Evolutionary conservation across 2,329 filamentous ascomycete genomes (phyloP).

Genomic region (Pleomassaria siparia): DNA sequence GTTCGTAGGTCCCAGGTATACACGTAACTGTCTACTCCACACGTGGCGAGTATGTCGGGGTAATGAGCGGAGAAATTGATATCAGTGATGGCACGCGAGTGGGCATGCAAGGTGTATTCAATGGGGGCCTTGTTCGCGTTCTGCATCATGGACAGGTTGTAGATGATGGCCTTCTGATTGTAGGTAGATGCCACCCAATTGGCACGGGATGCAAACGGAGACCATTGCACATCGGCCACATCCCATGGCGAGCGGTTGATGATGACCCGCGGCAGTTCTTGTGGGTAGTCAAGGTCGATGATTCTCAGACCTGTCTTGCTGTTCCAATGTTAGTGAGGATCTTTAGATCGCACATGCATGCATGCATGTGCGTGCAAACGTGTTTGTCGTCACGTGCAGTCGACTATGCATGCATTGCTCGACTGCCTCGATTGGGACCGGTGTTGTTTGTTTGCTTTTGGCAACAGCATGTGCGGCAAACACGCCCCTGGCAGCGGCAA

Average conservation of each 20-base stretch:
- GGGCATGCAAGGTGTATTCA: conserved; percentile 83
- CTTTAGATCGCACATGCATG: too few species aligned
- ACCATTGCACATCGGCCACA: conserved; percentile 96
- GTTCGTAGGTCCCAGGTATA: conserved; percentile 87
- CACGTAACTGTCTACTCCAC: conserved; percentile 89
- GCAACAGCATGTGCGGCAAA: too few species aligned
- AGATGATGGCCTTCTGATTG: conserved; percentile 91
- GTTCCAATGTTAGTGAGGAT: conserved; percentile 3
- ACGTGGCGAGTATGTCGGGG: conserved; percentile 85
- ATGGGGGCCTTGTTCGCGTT: conserved; percentile 69
- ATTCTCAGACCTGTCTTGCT: conserved; percentile 84
- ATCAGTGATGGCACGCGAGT: conserved; percentile 87
- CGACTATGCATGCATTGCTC: too few species aligned
- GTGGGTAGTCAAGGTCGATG: conserved; percentile 87
- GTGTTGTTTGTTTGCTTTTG: too few species aligned
- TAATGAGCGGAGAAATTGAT: conserved; percentile 96
- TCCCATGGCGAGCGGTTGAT: conserved; percentile 90
- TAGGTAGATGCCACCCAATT: conserved; percentile 95
- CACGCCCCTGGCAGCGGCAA: too few species aligned
- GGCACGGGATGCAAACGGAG: conserved; percentile 83
- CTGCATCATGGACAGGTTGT: conserved; percentile 72
- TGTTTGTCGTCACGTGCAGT: too few species aligned
- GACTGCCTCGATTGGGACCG: too few species aligned
- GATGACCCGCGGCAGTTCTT: conserved; percentile 81
- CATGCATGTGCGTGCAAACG: too few species aligned